phyloP scores from a whole-genome alignment of 2,329 filamentous ascomycete species.

The Fusarium transvaalense region DNA sequence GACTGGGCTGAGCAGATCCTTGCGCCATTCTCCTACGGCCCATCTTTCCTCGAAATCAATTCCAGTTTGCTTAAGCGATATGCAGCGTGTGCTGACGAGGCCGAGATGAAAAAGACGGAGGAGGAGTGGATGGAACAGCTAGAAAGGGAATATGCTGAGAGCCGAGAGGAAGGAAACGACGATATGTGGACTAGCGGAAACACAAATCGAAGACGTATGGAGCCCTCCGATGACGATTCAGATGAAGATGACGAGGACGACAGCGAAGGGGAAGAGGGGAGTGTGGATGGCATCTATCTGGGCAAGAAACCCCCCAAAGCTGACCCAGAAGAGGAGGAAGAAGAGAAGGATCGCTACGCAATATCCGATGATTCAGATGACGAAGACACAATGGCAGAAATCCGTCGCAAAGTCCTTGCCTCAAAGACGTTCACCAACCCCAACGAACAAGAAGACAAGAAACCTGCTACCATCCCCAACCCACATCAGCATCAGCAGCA shows the following conservation, averaged over 20 bases:
- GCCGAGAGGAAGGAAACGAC: slow-evolving; percentile 74
- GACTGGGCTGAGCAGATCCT: slow-evolving; percentile 92
- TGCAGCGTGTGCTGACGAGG: slow-evolving; percentile 84
- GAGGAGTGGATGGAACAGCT: slow-evolving; percentile 90
- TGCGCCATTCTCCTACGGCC: slow-evolving; percentile 87
- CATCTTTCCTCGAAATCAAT: slow-evolving; percentile 93
- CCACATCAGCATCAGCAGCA: slow-evolving; percentile 59
- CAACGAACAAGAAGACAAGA: slow-evolving; percentile 61
- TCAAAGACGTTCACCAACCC: slow-evolving; percentile 83
- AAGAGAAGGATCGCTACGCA: slow-evolving; percentile 75
- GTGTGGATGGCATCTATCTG: slow-evolving; percentile 70
- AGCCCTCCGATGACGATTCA: slow-evolving; percentile 61
- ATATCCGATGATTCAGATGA: slow-evolving; percentile 87
- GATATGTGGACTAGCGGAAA: slow-evolving; percentile 95
- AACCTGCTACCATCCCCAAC: slow-evolving; percentile 72
- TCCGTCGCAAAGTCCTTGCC: slow-evolving; percentile 87
- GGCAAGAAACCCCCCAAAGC: slow-evolving; percentile 63
- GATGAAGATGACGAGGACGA: slow-evolving; percentile 61
- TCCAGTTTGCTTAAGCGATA: slow-evolving; percentile 84
- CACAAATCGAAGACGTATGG: slow-evolving; percentile 74
- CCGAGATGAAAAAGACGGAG: slow-evolving; percentile 85
- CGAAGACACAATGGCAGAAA: slow-evolving; percentile 88
- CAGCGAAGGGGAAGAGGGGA: slow-evolving; percentile 60
- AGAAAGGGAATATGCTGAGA: slow-evolving; percentile 89
- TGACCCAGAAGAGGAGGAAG: slow-evolving; percentile 56